A percentile compares a stretch with the other conserved stretches of the same genome.
phyloP scores from a whole-genome alignment of 2,329 filamentous ascomycete species.

The Colletotrichum spinosum region DNA sequence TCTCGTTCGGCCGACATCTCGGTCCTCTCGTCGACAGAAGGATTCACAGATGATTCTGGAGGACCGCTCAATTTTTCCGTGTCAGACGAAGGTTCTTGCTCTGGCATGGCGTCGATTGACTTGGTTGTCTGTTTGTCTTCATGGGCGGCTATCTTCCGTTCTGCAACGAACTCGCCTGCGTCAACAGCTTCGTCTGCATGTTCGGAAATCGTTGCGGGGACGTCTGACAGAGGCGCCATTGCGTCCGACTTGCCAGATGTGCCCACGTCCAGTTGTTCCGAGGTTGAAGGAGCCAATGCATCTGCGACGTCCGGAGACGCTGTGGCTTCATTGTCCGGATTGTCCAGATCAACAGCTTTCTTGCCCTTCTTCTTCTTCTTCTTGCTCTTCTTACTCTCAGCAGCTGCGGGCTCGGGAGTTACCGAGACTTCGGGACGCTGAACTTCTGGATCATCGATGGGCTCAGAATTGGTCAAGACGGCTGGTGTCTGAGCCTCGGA shows the following conservation, averaged over 20 bases:
- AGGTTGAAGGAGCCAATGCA: neutral
- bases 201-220: no score
- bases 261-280: neutral
- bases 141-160: no score
- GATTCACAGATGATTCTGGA: no score
- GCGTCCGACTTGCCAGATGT: neutral
- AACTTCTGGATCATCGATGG: neutral
- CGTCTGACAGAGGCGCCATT: neutral
- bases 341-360: slow-evolving; percentile 15
- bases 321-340: slow-evolving; percentile 2
- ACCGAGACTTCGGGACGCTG: slow-evolving; percentile 7
- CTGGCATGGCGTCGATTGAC: no score
- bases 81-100: no score
- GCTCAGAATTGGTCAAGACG: no score
- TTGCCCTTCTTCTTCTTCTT: slow-evolving; percentile 51
- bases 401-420: slow-evolving; percentile 2
- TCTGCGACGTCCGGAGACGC: neutral
- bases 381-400: slow-evolving; percentile 45
- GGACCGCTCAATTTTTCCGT: no score
- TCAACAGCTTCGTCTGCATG: no score
- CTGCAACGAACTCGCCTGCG: no score
- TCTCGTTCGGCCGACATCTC: no score
- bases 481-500: neutral
- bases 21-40: no score
- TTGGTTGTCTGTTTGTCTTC: no score